phyloP scores from a whole-genome alignment of 73 alveolate species.

The Blepharisma japonicum region DNA sequence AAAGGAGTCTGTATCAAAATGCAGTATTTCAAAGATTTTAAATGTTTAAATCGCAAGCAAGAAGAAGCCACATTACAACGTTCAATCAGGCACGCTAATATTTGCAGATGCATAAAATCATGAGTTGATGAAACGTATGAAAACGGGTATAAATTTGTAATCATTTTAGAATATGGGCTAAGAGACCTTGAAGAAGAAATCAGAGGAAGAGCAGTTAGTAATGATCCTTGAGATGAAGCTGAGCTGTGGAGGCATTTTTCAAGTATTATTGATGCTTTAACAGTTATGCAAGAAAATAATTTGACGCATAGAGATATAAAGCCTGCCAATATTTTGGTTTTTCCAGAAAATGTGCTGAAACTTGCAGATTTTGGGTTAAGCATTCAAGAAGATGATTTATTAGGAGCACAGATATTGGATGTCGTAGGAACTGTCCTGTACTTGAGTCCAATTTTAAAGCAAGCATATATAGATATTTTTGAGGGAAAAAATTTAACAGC shows the following conservation, averaged over 20 bases:
- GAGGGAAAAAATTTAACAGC: neutral
- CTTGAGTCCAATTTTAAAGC: neutral
- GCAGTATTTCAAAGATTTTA: neutral
- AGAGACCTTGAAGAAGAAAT: slow-evolving; percentile 23
- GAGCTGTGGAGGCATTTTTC: neutral
- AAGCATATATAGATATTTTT: slow-evolving; percentile 7
- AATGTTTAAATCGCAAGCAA: slow-evolving; percentile 16
- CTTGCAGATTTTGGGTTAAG: slow-evolving; percentile 24
- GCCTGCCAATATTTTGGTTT: slow-evolving; percentile 21
- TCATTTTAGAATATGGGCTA: neutral
- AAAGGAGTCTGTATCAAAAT: neutral
- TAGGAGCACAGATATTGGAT: neutral
- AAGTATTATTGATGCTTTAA: neutral
- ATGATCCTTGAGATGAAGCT: slow-evolving; percentile 8
- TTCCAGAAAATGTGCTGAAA: neutral
- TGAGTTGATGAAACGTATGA: neutral
- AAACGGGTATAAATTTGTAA: slow-evolving; percentile 20
- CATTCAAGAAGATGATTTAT: slow-evolving; percentile 10
- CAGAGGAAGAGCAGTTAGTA: neutral
- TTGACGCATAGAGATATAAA: slow-evolving; percentile 21
- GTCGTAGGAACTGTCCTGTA: slow-evolving; percentile 21
- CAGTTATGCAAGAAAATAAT: slow-evolving; percentile 9
- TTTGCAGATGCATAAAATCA: slow-evolving; percentile 15
- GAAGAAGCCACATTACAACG: slow-evolving; percentile 27
- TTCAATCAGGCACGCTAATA: neutral